Evolutionary conservation across 805 yeast genomes (phyloP).

Genomic region (Yamadazyma akitaensis): DNA sequence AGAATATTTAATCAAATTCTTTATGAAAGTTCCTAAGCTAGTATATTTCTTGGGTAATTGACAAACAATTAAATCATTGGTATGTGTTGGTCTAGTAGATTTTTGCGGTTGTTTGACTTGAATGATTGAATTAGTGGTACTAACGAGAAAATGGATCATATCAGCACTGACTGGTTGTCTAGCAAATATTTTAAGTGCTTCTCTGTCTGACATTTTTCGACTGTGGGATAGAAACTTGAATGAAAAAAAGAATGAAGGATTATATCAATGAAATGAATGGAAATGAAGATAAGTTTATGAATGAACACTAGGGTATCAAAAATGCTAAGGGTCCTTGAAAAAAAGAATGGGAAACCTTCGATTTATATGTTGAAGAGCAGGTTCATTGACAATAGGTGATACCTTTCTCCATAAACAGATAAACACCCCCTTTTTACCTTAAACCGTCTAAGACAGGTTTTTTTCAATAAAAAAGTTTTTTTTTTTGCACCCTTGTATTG

Average conservation of each 20-base stretch:
- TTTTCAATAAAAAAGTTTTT: too few species aligned
- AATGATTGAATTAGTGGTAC: conserved; percentile 57
- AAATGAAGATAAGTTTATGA: background rate
- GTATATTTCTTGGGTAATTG: conserved; percentile 22
- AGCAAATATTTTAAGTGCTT: conserved; percentile 52
- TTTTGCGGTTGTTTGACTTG: conserved; percentile 30
- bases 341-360: background rate
- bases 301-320: background rate
- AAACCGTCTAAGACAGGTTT: background rate
- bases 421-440: conserved; percentile 6
- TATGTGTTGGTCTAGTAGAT: conserved; percentile 29
- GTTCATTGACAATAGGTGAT: too few species aligned
- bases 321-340: background rate
- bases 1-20: conserved; percentile 68
- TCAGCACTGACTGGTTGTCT: conserved; percentile 54
- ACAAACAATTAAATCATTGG: conserved; percentile 24
- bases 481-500: background rate
- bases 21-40: conserved; percentile 60
- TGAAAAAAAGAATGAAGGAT: background rate
- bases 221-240: background rate
- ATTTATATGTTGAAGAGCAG: background rate
- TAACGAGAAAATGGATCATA: conserved; percentile 56
- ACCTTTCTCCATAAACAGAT: background rate
- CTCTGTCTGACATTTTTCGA: conserved; percentile 27
- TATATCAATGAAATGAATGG: background rate